Base-by-base conservation (phyloP, 371 early-diverging fungal genomes). In the Dichotomocladium elegans region DNA sequence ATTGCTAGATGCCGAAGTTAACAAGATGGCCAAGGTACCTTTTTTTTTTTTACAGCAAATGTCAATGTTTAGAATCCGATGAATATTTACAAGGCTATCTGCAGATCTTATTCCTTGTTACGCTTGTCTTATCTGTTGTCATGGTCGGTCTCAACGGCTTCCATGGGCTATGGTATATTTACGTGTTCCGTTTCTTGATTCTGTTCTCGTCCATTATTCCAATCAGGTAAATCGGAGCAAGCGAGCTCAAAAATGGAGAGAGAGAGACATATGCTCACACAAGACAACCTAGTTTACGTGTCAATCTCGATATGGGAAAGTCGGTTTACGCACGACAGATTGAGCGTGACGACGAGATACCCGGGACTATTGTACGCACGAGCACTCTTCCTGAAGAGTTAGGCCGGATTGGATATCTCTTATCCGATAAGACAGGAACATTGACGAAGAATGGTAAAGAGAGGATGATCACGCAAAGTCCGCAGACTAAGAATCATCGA, bases 361-460 rank as follows among this genome's bases (percentile, higher is more conserved):
- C 79, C 2, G 92, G 81, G n/a, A 93, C 95, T 0, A 88, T 97
- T 37, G 97, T 98, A 8, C 81, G 99, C 26, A 97, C 94, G 14
- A 90, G 90, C 51, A 93, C 93, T 29, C 86, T 99, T n/a, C 96
- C 98, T n/a, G 99, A 99, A 72, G 99, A 99, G 65, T 83, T 99
- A 1, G 99, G 99, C 3, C 82, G 98, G 21, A 90, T 99, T 19
- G 93, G 94, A 48, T 99, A 98, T 67, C 68, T 99, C 11, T 68
- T 99, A 50, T 91, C 96, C 2, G 99, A 99, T 65, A 99, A 99
- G 63, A 99, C 99, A 3, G 99, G 99, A 8, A 99, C 99, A 8
- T 68, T 99, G 60, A 99, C 99, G n/a, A 83, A 96, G 64, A 99
- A 99, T 69, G 93, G 90, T 86, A 79, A 44, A n/a, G n/a, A n/a